Percentiles rank a stretch among this genome's conserved stretches.
These are phyloP conservation scores for Eucalyptus marginata DNA, from an alignment of 345 rosid species.

Conservation along the genomic window DNA sequence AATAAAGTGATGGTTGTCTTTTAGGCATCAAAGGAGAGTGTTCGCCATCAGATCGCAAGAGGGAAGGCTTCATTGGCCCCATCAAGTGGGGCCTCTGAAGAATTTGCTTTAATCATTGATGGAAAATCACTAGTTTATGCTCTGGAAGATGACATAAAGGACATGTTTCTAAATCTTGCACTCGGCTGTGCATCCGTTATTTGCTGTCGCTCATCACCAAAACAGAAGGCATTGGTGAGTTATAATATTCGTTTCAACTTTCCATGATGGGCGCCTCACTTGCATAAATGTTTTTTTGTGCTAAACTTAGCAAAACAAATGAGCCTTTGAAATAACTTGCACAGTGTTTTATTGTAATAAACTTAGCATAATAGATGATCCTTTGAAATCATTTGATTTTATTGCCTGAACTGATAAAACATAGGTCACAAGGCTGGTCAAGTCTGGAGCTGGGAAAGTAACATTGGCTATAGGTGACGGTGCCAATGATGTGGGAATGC, in stretches of 20 bases:
- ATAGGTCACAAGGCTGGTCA: slow-evolving; percentile 85
- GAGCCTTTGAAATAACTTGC: not conserved
- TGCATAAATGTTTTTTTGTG: not conserved
- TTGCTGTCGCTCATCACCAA: slow-evolving; percentile 96
- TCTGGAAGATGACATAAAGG: slow-evolving; percentile 57
- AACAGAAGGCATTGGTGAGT: slow-evolving; percentile 91
- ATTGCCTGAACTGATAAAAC: not conserved
- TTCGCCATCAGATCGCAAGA: slow-evolving; percentile 30
- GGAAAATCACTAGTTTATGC: slow-evolving; percentile 86
- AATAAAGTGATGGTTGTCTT: not conserved
- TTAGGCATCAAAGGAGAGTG: slow-evolving; percentile 68
- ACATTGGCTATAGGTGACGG: slow-evolving; percentile 96
- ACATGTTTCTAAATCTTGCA: slow-evolving; percentile 61
- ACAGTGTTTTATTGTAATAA: not conserved
- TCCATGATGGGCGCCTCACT: not conserved
- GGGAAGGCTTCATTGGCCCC: slow-evolving; percentile 30
- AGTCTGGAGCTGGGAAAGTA: slow-evolving; percentile 63
- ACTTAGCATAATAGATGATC: not conserved
- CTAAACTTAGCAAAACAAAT: not conserved
- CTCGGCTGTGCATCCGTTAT: slow-evolving; percentile 79
- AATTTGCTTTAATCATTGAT: slow-evolving; percentile 75
- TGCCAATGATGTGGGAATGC: slow-evolving; percentile 99
- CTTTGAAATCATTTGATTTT: not conserved
- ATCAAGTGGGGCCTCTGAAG: slow-evolving; percentile 31
- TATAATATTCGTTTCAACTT: not conserved